A percentile compares a stretch with the other conserved stretches of the same genome.
Evolutionary conservation across 139 green algal species (phyloP).

Genomic region (Astrephomene gubernaculifera): DNA sequence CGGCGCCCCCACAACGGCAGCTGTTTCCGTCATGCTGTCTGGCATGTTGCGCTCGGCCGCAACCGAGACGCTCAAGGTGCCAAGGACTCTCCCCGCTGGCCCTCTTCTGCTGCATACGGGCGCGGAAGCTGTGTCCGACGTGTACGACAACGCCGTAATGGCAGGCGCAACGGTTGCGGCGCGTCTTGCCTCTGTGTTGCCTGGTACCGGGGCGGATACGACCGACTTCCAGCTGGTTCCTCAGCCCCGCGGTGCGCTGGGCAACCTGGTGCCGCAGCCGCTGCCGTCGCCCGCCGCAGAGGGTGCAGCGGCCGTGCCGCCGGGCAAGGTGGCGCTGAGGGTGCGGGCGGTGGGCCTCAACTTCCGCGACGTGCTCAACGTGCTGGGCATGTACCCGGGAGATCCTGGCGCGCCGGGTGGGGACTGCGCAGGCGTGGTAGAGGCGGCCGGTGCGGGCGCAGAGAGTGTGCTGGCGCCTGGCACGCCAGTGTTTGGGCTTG

Average conservation of each 20-base stretch:
- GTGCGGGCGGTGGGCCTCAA: slow-evolving; percentile 88
- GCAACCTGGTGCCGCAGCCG: slow-evolving; percentile 56
- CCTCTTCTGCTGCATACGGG: neutral
- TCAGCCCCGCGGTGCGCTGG: slow-evolving; percentile 62
- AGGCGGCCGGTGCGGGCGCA: slow-evolving; percentile 30
- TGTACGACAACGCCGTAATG: neutral
- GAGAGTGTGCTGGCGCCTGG: slow-evolving; percentile 51
- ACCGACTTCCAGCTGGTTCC: slow-evolving; percentile 61
- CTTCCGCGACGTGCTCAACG: slow-evolving; percentile 84
- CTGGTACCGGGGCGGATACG: neutral
- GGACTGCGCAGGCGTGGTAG: slow-evolving; percentile 86
- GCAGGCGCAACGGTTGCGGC: neutral
- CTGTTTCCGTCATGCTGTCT: neutral
- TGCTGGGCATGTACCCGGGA: slow-evolving; percentile 89
- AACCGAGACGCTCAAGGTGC: slow-evolving; percentile 21
- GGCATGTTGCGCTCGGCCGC: neutral
- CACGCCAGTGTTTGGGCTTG: slow-evolving; percentile 86
- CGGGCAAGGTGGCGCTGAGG: slow-evolving; percentile 61
- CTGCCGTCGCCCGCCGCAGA: slow-evolving; percentile 13
- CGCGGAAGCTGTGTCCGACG: neutral
- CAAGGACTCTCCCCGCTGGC: neutral
- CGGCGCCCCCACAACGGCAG: neutral
- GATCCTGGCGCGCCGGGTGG: slow-evolving; percentile 81
- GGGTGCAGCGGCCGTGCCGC: neutral
- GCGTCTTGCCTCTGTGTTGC: neutral